Conservation (phyloP, 768 basidiomycete species). For the Leccinum subtestaceum region DNA sequence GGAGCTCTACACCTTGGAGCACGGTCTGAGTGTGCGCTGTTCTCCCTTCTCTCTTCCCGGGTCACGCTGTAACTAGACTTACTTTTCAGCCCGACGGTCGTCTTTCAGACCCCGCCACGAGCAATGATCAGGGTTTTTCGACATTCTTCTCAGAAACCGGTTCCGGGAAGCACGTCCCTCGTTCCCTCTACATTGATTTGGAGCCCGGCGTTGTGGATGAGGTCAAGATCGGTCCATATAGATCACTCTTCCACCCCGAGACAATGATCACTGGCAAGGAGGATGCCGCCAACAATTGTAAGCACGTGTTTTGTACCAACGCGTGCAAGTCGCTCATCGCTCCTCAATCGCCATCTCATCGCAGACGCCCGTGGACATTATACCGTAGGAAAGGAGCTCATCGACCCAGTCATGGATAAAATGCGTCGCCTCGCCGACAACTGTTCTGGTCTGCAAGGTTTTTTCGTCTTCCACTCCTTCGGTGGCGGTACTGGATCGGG, state of each 20-base stretch:
- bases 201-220: conserved; percentile 96
- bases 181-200: conserved; percentile 93
- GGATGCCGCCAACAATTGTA: conserved; percentile 99
- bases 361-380: conserved; percentile 98
- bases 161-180: conserved; percentile 92
- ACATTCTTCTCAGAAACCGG: conserved; percentile 98
- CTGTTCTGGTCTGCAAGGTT: conserved; percentile 97
- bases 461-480: conserved; percentile 99
- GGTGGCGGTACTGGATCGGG: conserved; percentile 99
- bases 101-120: conserved; percentile 51
- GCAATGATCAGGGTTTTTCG: conserved; percentile 83
- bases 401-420: conserved; percentile 96
- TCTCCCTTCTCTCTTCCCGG: neutral
- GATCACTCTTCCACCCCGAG: conserved; percentile 96
- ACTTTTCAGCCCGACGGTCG: conserved; percentile 83
- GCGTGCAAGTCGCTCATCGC: conserved; percentile 9
- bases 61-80: conserved; percentile 11
- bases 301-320: conserved; percentile 25
- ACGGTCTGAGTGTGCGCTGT: conserved; percentile 83
- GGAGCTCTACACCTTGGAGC: conserved; percentile 98
- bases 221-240: conserved; percentile 88
- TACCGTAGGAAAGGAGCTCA: conserved; percentile 97
- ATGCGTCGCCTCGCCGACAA: conserved; percentile 96
- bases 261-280: conserved; percentile 97
- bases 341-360: conserved; percentile 7